A percentile compares a stretch with the other conserved stretches of the same genome.
phyloP scores from a whole-genome alignment of 352 stramenopile species.

The Globisporangium cystogenes region DNA sequence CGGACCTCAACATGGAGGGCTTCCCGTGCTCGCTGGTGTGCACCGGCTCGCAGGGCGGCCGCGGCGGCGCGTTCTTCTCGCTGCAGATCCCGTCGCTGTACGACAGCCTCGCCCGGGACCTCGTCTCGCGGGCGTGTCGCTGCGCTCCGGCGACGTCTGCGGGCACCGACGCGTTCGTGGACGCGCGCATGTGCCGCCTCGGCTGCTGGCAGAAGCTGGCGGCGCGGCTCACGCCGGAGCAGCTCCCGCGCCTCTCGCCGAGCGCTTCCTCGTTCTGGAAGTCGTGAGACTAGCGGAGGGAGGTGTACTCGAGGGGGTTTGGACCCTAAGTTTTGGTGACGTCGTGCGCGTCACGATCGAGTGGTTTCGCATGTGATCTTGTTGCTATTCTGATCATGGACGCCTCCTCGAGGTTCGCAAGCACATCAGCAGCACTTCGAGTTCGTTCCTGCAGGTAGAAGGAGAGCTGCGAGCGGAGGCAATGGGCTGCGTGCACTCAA shows the following conservation, averaged over 20 bases:
- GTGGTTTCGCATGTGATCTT: not conserved
- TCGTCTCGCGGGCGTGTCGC: conserved; percentile 43
- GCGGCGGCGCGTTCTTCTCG: conserved; percentile 67
- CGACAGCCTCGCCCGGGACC: conserved; percentile 28
- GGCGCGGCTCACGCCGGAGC: conserved; percentile 18
- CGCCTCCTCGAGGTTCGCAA: too few relatives aligned
- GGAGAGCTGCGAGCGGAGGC: not conserved
- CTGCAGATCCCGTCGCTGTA: conserved; percentile 39
- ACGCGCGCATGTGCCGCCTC: conserved; percentile 56
- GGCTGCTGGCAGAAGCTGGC: conserved; percentile 62
- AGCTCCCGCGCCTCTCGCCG: conserved; percentile 40
- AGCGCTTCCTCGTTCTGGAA: conserved; percentile 60
- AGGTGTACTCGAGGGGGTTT: too few relatives aligned
- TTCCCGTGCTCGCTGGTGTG: conserved; percentile 71
- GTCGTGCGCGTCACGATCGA: not conserved
- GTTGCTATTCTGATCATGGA: too few relatives aligned
- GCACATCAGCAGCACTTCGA: too few relatives aligned
- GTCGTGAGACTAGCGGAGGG: too few relatives aligned
- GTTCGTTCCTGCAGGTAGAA: too few relatives aligned
- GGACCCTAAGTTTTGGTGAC: too few relatives aligned
- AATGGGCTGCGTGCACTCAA: conserved; percentile 70
- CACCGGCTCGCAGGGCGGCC: conserved; percentile 66
- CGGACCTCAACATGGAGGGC: conserved; percentile 78
- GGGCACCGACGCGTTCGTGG: conserved; percentile 20
- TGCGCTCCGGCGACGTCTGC: conserved; percentile 14